Conservation (phyloP, 768 basidiomycete species). For the Tricholomella constricta region DNA sequence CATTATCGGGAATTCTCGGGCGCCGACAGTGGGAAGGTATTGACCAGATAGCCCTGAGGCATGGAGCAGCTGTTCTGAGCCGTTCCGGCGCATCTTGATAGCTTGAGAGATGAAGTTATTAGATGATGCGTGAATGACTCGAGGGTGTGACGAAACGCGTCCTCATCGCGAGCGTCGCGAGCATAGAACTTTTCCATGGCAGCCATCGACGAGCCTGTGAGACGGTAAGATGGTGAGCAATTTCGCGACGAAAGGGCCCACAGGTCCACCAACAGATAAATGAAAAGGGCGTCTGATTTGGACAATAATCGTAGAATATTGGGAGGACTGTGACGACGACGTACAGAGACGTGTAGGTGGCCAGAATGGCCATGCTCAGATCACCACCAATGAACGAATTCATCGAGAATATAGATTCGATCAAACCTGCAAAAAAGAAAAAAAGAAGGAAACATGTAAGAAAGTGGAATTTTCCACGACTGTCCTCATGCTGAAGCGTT, state of each 20-base stretch:
- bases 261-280: slow-evolving; percentile 29
- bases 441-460: slow-evolving; percentile 49
- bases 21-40: slow-evolving; percentile 9
- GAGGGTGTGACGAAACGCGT: slow-evolving; percentile 38
- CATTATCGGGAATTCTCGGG: not conserved
- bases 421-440: slow-evolving; percentile 50
- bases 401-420: slow-evolving; percentile 41
- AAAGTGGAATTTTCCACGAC: slow-evolving; percentile 44
- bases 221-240: slow-evolving; percentile 9
- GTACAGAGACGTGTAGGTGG: slow-evolving; percentile 32
- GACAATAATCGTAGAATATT: slow-evolving; percentile 32
- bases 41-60: slow-evolving; percentile 15
- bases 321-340: slow-evolving; percentile 33
- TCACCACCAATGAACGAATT: slow-evolving; percentile 32
- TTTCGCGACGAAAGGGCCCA: slow-evolving; percentile 9
- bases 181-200: slow-evolving; percentile 25
- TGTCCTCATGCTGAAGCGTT: slow-evolving; percentile 35
- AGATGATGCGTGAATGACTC: slow-evolving; percentile 21
- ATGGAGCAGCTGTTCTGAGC: slow-evolving; percentile 4
- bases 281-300: slow-evolving; percentile 39
- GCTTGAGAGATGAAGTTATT: slow-evolving; percentile 7
- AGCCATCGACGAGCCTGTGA: slow-evolving; percentile 30
- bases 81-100: slow-evolving; percentile 4
- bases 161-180: slow-evolving; percentile 36
- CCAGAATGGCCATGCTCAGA: slow-evolving; percentile 30